Base-by-base conservation (phyloP, 2,329 filamentous ascomycete species). In the Fusarium globosum region DNA sequence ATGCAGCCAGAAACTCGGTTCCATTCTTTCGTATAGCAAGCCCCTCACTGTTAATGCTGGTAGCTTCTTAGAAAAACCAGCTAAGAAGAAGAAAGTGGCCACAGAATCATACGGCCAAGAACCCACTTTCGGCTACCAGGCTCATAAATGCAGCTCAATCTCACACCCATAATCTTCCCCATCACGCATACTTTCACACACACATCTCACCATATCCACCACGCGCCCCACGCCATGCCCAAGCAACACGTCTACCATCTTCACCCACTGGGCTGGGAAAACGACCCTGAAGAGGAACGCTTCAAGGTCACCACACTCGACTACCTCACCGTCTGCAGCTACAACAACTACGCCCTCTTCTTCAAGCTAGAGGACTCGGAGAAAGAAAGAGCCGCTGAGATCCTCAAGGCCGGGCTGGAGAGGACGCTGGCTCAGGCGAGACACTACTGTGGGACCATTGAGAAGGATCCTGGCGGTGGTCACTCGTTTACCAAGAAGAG, bases 311-410 rank as follows among this genome's bases (percentile, higher is more conserved):
- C 82, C 3, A 83, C 79, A 0, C 78, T 85, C 8, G 81, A 84
- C 77, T 80, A 83, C 43, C 61, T 83, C 38, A 76, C 79, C 0
- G 77, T 69, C 1, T 77, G 73, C 41, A 77, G 71, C 18, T 85
- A 83, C 69, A 83, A 80, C 57, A 82, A 82, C 66, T 85, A 82
- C 28, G 81, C 80, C 0, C 62, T 85, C 0, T 84, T 84, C 68
- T 85, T 85, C 71, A 77, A 76, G 10, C 57, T 84, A 1, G 68
- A 78, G 0, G 81, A 85, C 33, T 45, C 30, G 0, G 75, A 80
- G 3, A 83, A 83, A 52, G 30, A 59, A 23, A 74, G 63, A 26
- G 76, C 71, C 1, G 74, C 74, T 12, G 72, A 72, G 0, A 65
- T 79, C 0, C 73, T 85, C 8, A 82, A 80, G 33, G 63, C 73